Percentiles rank a stretch among this genome's conserved stretches.
These are phyloP conservation scores for Allium fistulosum DNA, from an alignment of 106 monocot genomes.

Conservation along the genomic window DNA sequence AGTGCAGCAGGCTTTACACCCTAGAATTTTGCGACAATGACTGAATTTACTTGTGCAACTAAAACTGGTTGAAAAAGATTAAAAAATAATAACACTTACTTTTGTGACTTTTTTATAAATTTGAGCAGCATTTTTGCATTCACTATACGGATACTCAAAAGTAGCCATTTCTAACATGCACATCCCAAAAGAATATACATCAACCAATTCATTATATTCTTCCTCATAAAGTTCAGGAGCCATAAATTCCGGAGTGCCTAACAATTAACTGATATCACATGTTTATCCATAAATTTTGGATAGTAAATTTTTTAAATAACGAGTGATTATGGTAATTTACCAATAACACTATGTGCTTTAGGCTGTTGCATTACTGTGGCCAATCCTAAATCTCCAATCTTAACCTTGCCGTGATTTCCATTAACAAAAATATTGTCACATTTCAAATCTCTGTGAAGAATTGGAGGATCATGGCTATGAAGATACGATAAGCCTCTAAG, in stretches of 20 bases:
- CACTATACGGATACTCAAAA: slow-evolving; percentile 73
- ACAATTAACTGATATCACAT: neutral
- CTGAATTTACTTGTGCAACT: neutral
- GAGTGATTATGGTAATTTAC: slow-evolving; percentile 15
- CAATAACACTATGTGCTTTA: slow-evolving; percentile 66
- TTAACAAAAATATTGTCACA: slow-evolving; percentile 96
- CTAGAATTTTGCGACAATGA: slow-evolving; percentile 8
- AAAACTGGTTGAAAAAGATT: neutral
- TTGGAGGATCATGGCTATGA: slow-evolving; percentile 66
- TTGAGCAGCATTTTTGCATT: slow-evolving; percentile 70
- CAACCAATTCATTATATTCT: slow-evolving; percentile 62
- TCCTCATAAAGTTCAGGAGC: slow-evolving; percentile 78
- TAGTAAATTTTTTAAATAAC: neutral
- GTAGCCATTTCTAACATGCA: slow-evolving; percentile 73
- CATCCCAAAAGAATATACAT: slow-evolving; percentile 82
- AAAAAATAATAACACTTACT: slow-evolving; percentile 19
- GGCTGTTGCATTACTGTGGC: slow-evolving; percentile 58
- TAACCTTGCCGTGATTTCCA: slow-evolving; percentile 86
- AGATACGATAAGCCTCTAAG: slow-evolving; percentile 69
- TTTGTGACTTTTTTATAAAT: slow-evolving; percentile 66
- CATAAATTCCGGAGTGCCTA: slow-evolving; percentile 85
- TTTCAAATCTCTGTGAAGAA: slow-evolving; percentile 88
- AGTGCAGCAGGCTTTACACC: slow-evolving; percentile 64
- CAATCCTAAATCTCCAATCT: slow-evolving; percentile 89
- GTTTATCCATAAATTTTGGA: neutral